These are phyloP conservation scores for Trichophyton schoenleinii DNA, from an alignment of 2,329 filamentous ascomycete species.

Conservation along the genomic window DNA sequence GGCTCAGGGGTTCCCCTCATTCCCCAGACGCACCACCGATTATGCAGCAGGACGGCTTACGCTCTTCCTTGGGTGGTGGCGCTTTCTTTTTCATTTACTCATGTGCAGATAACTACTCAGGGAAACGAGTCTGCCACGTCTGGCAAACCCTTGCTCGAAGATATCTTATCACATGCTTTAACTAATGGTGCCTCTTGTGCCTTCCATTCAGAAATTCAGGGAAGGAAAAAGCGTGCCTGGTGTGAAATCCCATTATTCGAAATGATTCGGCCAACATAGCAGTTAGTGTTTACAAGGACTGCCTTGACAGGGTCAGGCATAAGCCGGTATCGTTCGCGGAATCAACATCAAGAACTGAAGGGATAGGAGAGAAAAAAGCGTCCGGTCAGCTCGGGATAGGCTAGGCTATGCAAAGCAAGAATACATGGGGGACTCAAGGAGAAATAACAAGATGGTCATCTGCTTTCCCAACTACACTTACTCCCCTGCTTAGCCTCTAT, in stretches of 20 bases:
- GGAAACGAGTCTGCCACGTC: neutral
- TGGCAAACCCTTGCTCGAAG: neutral
- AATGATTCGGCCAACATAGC: neutral
- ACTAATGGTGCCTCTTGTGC: neutral
- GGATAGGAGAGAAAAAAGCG: neutral
- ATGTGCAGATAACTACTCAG: neutral
- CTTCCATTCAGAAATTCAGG: neutral
- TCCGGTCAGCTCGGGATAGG: neutral
- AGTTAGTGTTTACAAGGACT: neutral
- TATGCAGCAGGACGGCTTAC: neutral
- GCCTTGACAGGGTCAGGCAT: neutral
- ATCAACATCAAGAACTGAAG: neutral
- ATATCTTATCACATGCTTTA: neutral
- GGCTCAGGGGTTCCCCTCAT: neutral
- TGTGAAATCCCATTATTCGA: neutral
- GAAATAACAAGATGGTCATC: neutral
- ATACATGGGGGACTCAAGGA: neutral
- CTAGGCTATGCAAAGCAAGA: neutral
- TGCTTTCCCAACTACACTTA: neutral
- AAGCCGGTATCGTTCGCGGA: neutral
- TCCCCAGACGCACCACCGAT: neutral
- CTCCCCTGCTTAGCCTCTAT: slow-evolving; percentile 1
- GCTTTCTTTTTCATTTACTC: neutral
- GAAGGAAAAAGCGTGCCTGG: neutral
- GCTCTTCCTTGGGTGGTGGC: neutral